Evolutionary conservation across 805 yeast genomes (phyloP).

Genomic region (Barnettozyma salicaria): DNA sequence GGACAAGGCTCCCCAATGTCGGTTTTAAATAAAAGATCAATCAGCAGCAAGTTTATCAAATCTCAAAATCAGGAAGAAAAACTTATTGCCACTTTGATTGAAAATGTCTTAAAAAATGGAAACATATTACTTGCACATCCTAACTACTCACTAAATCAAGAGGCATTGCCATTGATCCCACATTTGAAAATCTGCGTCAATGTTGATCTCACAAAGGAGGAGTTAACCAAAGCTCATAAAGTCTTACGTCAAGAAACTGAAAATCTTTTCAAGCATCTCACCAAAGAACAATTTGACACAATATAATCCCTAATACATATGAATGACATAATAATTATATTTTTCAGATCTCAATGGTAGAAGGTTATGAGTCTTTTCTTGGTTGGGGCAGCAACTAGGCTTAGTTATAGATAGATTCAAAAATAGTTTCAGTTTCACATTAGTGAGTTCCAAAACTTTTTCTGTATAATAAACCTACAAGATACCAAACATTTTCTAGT

Average conservation of each 20-base stretch:
- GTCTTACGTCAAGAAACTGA: conserved; percentile 30
- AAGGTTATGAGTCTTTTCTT: too few species aligned
- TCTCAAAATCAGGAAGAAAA: conserved; percentile 44
- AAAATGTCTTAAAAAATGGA: conserved; percentile 43
- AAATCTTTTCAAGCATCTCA: conserved; percentile 15
- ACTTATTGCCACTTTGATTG: conserved; percentile 62
- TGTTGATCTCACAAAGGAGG: conserved; percentile 39
- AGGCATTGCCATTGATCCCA: conserved; percentile 62
- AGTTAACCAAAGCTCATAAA: conserved; percentile 38
- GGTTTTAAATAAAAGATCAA: conserved; percentile 27
- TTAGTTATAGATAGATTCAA: too few species aligned
- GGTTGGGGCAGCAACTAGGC: too few species aligned
- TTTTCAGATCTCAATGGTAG: not conserved
- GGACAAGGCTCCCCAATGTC: conserved; percentile 25
- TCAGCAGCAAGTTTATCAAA: conserved; percentile 29
- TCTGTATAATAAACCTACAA: too few species aligned
- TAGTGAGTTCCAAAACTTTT: too few species aligned
- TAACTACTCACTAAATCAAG: conserved; percentile 62
- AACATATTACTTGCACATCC: conserved; percentile 57
- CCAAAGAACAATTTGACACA: conserved; percentile 3
- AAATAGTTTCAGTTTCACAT: too few species aligned
- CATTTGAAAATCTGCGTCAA: conserved; percentile 48
- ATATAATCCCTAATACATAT: not conserved
- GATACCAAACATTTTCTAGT: too few species aligned
- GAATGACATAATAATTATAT: too few species aligned